phyloP scores from a whole-genome alignment of 306 rosid species.

The Corylus americana region DNA sequence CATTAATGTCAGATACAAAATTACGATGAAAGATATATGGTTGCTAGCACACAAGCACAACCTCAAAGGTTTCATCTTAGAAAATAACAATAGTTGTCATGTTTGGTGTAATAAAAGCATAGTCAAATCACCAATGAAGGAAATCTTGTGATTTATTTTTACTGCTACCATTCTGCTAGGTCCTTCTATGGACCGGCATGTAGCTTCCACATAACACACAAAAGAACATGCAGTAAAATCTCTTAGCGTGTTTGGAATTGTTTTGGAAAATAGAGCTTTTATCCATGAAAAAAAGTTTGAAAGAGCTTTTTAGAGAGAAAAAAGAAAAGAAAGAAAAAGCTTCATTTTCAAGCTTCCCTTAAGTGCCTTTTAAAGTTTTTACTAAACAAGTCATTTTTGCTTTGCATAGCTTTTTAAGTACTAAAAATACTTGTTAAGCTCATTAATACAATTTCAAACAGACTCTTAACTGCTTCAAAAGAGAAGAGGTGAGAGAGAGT shows the following conservation, averaged over 20 bases:
- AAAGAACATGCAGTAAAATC: constrained; percentile 11
- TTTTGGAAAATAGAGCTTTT: too few relatives aligned
- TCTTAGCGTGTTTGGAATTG: too few relatives aligned
- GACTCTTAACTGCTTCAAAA: constrained; percentile 14
- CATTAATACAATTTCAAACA: background rate
- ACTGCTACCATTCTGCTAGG: constrained; percentile 3
- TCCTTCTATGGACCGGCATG: background rate
- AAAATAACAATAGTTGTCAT: background rate
- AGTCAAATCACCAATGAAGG: background rate
- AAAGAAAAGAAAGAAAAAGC: too few relatives aligned
- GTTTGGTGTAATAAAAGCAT: background rate
- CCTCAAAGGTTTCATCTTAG: background rate
- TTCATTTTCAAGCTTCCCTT: too few relatives aligned
- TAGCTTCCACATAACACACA: background rate
- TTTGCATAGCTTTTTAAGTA: too few relatives aligned
- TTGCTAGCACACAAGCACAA: background rate
- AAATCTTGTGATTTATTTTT: constrained; percentile 2
- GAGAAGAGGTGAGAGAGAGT: background rate
- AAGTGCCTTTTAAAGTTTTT: too few relatives aligned
- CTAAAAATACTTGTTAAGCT: too few relatives aligned
- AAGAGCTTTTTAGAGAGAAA: too few relatives aligned
- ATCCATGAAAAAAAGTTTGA: too few relatives aligned
- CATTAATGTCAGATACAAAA: background rate
- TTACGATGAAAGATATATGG: background rate
- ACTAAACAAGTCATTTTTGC: too few relatives aligned